Base-by-base conservation (phyloP, 352 stramenopile genomes). In the Blastocystis sp. region DNA sequence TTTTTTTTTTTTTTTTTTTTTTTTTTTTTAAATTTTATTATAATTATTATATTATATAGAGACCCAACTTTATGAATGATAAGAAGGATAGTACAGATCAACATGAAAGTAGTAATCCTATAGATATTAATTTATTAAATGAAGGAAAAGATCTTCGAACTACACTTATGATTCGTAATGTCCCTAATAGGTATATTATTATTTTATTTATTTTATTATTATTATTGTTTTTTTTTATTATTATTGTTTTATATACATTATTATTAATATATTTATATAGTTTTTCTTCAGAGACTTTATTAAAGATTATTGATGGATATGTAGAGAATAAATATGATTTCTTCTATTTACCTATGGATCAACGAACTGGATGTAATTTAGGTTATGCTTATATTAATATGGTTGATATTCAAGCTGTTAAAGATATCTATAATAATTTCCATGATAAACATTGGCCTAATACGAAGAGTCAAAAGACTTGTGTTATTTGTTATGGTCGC, bases 371-470 rank as follows among this genome's bases (percentile, higher is more conserved):
- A 72, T 97, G 90, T 75, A 99, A 98, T 74, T 86, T 95, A 75
- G 92, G 91, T n/a, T 99, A 97, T 71, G 90, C 89, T 18, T 99
- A 98, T 73, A 91, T 98, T 64, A 97, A 97, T 73, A 95, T 98
- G 73, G 83, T 95, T 37, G 76, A 94, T 24, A 66, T 76, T 6
- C 68, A 64, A 25, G 58, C 36, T 25, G 54, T 70, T 10, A 11
- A 56, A 23, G 23, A 49, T 1, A 41, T 70, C 11, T 70, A 66
- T 24, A 46, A 47, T 75, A 76, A 45, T 25, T 68, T 69, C 36
- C 55, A 69, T 49, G 4, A 66, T 10, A 54, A 48, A 19, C 21
- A 80, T 40, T 98, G 91, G 92, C 87, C 81, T 33, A 93, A 91
- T 44, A 97, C 96, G 68, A 96, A 97, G 67, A 95, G 83, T 68